A percentile compares a stretch with the other conserved stretches of the same genome.
phyloP scores from a whole-genome alignment of 768 basidiomycete species.

The Hericium coralloides region DNA sequence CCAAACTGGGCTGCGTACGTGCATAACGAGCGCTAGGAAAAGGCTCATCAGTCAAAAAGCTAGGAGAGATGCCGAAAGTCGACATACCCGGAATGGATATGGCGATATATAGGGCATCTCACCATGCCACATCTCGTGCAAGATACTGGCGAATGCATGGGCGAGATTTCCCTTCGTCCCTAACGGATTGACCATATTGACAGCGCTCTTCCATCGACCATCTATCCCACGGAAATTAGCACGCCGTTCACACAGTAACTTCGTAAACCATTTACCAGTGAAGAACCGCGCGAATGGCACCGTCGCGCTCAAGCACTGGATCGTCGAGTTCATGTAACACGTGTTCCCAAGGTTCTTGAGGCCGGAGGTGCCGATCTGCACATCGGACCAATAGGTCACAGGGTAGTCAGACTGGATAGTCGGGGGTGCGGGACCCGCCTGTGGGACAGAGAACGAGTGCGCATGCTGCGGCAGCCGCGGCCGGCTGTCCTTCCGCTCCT shows the following conservation, averaged over 20 bases:
- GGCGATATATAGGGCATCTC: constrained; percentile 80
- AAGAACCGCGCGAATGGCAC: constrained; percentile 92
- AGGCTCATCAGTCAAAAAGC: constrained; percentile 5
- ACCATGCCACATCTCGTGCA: constrained; percentile 83
- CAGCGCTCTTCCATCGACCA: constrained; percentile 69
- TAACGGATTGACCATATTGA: constrained; percentile 80
- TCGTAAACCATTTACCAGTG: constrained; percentile 46
- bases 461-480: constrained; percentile 35
- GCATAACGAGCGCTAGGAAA: constrained; percentile 47
- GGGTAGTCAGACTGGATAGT: constrained; percentile 71
- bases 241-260: not conserved
- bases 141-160: constrained; percentile 70
- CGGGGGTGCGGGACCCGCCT: constrained; percentile 46
- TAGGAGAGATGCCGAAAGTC: not conserved
- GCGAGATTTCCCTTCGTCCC: constrained; percentile 84
- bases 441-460: constrained; percentile 27
- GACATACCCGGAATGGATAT: constrained; percentile 65
- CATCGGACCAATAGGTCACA: constrained; percentile 77
- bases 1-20: constrained; percentile 62
- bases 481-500: constrained; percentile 67
- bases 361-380: constrained; percentile 71
- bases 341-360: constrained; percentile 95
- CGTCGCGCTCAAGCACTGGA: constrained; percentile 94
- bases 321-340: constrained; percentile 98
- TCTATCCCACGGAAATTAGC: constrained; percentile 32